phyloP scores from a whole-genome alignment of 306 rosid species.

The Cucumis cinereus region DNA sequence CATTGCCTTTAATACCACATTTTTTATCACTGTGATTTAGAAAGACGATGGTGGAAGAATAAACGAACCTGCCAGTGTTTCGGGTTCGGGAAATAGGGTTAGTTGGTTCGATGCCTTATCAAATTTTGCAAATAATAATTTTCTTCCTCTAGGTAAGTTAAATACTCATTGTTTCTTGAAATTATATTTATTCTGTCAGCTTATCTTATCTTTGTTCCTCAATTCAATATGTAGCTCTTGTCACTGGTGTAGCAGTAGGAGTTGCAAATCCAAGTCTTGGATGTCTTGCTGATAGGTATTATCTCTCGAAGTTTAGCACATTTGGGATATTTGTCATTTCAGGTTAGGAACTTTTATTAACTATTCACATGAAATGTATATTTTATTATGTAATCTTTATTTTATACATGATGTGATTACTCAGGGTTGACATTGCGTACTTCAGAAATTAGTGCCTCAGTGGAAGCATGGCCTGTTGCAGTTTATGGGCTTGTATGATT shows the following conservation, averaged over 20 bases:
- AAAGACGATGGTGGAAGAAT: constrained; percentile 37
- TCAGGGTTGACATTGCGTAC: constrained; percentile 74
- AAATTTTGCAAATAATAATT: constrained; percentile 42
- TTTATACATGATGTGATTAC: constrained; percentile 1
- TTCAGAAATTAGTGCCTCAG: constrained; percentile 61
- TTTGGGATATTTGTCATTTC: constrained; percentile 69
- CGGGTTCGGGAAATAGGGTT: constrained; percentile 16
- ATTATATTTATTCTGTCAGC: background rate
- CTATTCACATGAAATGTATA: background rate
- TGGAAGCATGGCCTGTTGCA: constrained; percentile 93
- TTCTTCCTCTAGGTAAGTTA: constrained; percentile 61
- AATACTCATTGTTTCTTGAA: background rate
- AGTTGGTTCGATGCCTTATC: constrained; percentile 43
- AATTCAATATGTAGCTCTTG: constrained; percentile 38
- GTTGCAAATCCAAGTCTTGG: constrained; percentile 60
- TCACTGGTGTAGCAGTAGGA: constrained; percentile 52
- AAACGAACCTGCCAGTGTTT: constrained; percentile 2
- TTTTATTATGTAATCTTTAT: background rate
- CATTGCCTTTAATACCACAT: background rate
- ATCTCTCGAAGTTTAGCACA: constrained; percentile 68
- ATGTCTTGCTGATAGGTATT: constrained; percentile 59
- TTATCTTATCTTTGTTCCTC: background rate
- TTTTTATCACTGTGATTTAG: constrained; percentile 24
- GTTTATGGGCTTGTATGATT: constrained; percentile 78
- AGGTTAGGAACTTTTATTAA: constrained; percentile 28